Conservation (phyloP, 169 alveolate species). For the Cryptosporidium parvum region DNA sequence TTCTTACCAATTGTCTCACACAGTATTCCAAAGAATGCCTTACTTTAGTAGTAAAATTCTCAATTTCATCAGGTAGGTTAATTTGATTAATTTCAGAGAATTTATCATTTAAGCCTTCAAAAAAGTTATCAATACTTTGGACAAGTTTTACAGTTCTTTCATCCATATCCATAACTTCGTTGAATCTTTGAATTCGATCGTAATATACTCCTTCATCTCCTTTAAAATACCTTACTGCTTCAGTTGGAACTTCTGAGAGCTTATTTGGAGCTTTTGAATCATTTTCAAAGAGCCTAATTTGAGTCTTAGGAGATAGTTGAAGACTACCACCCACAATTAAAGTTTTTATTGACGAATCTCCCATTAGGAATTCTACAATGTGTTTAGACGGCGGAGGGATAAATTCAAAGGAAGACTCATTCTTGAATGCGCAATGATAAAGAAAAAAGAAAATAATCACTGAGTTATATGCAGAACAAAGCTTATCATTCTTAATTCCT, state of each 20-base stretch:
- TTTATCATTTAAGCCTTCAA: conserved; percentile 29
- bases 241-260: not conserved
- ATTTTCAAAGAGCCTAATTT: conserved; percentile 63
- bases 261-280: conserved; percentile 10
- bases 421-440: conserved; percentile 69
- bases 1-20: conserved; percentile 50
- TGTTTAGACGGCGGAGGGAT: conserved; percentile 54
- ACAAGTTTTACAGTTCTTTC: conserved; percentile 27
- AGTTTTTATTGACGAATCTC: conserved; percentile 59
- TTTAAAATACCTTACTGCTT: not conserved
- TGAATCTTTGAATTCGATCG: conserved; percentile 34
- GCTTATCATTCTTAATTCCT: conserved; percentile 43
- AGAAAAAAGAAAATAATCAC: conserved; percentile 45
- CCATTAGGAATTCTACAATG: conserved; percentile 59
- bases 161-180: conserved; percentile 44
- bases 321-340: conserved; percentile 69
- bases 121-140: conserved; percentile 22
- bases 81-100: conserved; percentile 10
- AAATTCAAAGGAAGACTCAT: conserved; percentile 68
- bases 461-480: conserved; percentile 57
- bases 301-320: conserved; percentile 67
- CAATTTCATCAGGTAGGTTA: conserved; percentile 11
- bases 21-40: conserved; percentile 58
- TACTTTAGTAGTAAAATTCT: conserved; percentile 26
- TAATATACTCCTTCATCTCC: conserved; percentile 43